Evolutionary conservation across 75 land plant genomes (phyloP), one percentile per base, ranked within the genome.

Genomic region (Selaginella tamariscina): DNA sequence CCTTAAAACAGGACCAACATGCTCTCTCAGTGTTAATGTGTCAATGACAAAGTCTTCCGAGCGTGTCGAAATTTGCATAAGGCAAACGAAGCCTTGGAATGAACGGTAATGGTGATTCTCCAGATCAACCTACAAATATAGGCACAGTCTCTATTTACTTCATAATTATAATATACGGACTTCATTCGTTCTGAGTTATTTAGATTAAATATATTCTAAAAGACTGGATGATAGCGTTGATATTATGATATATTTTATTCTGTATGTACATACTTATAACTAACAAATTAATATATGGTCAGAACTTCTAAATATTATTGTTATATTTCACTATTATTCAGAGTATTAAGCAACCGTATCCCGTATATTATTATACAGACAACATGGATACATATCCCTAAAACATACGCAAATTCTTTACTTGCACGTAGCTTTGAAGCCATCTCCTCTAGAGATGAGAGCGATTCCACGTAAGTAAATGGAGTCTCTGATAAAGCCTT

Each of bases 61-160:
- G 69, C 97, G 83, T 55, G 97, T 92, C 29, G 97, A 92, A 24
- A 92, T 81, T 81, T 92, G 97, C 90, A 88, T 92, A 70, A 92
- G 72, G 78, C 95, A 92, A 44, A 92, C 84, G 73, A 92, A 54
- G 1, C 97, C 97, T 82, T 89, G 97, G 73, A 82, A 92, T 33
- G 97, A 82, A 27, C 97, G 73, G 67, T 86, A 92, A 24, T 89
- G 90, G 67, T 92, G 93, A 73, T 92, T 84, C 66, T 92, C 97
- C 79, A 92, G 71, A 80, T 92, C 97, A 70, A 92, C 90, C 97
- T 92, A 69, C n/a, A 67, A 11, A 62, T 55, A 39, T n/a, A n/a
- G n/a, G n/a, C n/a, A n/a, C n/a, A n/a, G n/a, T n/a, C n/a, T n/a
- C n/a, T n/a, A n/a, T n/a, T n/a, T n/a, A n/a, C n/a, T n/a, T n/a